Base-by-base conservation (phyloP, 139 green algal genomes). In the Chlamydomonas eustigma region DNA sequence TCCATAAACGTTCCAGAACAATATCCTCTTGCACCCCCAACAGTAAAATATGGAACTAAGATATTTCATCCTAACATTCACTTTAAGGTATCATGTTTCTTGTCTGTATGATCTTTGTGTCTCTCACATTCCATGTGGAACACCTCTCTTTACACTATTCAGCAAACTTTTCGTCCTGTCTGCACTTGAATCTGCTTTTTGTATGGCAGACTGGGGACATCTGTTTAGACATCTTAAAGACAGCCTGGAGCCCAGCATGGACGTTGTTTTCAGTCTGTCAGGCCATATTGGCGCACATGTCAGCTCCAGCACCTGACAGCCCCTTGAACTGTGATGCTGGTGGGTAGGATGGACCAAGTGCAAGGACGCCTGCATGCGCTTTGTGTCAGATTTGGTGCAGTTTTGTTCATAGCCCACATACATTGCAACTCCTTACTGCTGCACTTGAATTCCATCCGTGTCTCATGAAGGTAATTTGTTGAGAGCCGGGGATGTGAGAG, bases 11-110 rank as follows among this genome's bases (percentile, higher is more conserved):
- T 98, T 3, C 94, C 94, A 2, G 86, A 96, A 71, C 83, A 95
- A 71, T 98, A 98, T 78, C 94, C 94, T 0, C 78, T 98, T 28
- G 86, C 91, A 28, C 88, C 93, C 0, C 92, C 92, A 1, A 66
- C 77, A 8, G 89, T 92, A 31, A 79, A 79, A 24, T 98, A 89
- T 85, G 72, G 75, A 12, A 98, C 94, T 32, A 89, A 89, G 3
- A 94, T 98, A 36, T 98, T 98, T 84, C 94, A 98, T 64, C 94
- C 94, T 6, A 98, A 98, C 76, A 84, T 98, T 0, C 93, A 97
- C 74, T 97, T 94, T 71, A 95, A 95, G 88, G 91, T 93, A 72
- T 18, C 82, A 12, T 58, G 18, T 18, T 58, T 12, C 12, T 58
- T n/a, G n/a, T n/a, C n/a, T n/a, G n/a, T n/a, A n/a, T n/a, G n/a